Evolutionary conservation across 108 stramenopile genomes (phyloP), one percentile per base, ranked within the genome.

Genomic region (Conticribra weissflogii): DNA sequence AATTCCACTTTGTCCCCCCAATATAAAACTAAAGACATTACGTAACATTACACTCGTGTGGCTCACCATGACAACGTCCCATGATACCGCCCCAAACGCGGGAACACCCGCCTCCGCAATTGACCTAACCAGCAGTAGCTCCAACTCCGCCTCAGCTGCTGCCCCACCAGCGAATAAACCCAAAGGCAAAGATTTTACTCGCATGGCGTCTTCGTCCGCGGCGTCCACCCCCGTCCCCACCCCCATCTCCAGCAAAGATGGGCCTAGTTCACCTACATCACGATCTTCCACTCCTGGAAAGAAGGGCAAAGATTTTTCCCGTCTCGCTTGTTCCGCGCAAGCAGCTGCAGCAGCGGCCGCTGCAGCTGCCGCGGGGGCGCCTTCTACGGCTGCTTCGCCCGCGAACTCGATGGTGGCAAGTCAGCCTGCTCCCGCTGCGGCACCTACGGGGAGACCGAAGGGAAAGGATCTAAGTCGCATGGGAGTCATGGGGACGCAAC

Each of bases 401-500:
- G n/a, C n/a, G n/a, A n/a, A 55, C 24, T 46, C 73, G 33, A 65
- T 48, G 31, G 22, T 16, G n/a, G 53, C 30, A 19, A 17, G 27
- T 23, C 21, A 53, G 9, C 33, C 60, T 17, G 33, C 63, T 16
- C 28, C 44, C 28, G n/a, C 66, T 16, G 15, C 59, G 0, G 22
- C 72, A 41, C 57, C 60, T 22, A 56, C 18, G 30, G 78, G 82
- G 14, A 78, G 75, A 51, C 82, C 87, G 52, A 92, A 92, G 55
- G 91, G 91, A 8, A 92, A 92, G 52, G 86, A 92, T 69, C 85
- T 92, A 52, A 78, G 78, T n/a, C 85, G 88, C 23, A 89, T 92
- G 88, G 81, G 81, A 18, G 61, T 59, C 3, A 58, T 74, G 24
- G 63, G 16, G n/a, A n/a, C n/a, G n/a, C n/a, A n/a, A n/a, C n/a